phyloP scores from a whole-genome alignment of 768 basidiomycete genomes.

The Vararia minispora region DNA sequence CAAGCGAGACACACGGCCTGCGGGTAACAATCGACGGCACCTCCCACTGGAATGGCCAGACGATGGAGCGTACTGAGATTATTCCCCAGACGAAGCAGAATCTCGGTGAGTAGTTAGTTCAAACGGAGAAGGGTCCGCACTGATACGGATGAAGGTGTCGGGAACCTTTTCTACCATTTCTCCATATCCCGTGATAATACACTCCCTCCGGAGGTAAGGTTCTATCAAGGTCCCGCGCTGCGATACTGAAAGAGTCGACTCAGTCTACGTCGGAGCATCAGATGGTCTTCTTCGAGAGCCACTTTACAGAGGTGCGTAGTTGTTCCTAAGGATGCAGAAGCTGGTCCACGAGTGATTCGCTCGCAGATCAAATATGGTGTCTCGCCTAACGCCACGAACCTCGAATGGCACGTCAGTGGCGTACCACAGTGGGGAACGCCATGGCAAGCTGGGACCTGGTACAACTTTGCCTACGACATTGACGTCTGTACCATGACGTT shows the following conservation, averaged over 20 bases:
- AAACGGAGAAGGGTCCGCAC: too few species aligned
- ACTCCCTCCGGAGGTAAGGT: slow-evolving; percentile 39
- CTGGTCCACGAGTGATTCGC: not conserved
- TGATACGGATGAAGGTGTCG: too few species aligned
- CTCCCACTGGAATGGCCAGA: slow-evolving; percentile 44
- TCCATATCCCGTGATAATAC: slow-evolving; percentile 37
- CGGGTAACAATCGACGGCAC: slow-evolving; percentile 43
- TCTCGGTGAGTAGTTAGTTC: slow-evolving; percentile 41
- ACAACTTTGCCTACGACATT: slow-evolving; percentile 59
- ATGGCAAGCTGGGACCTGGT: slow-evolving; percentile 43
- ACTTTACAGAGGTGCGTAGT: slow-evolving; percentile 41
- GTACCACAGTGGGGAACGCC: slow-evolving; percentile 38
- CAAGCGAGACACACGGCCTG: slow-evolving; percentile 37
- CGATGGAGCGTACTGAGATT: slow-evolving; percentile 23
- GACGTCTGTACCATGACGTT: slow-evolving; percentile 29
- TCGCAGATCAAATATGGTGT: slow-evolving; percentile 46
- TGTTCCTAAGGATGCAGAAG: too few species aligned
- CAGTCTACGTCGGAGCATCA: slow-evolving; percentile 48
- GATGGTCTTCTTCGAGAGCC: slow-evolving; percentile 51
- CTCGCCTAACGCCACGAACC: slow-evolving; percentile 32
- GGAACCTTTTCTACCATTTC: slow-evolving; percentile 54
- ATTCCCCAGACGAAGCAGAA: slow-evolving; percentile 36
- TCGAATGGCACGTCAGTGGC: slow-evolving; percentile 41
- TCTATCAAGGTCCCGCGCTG: not conserved
- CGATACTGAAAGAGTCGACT: slow-evolving; percentile 1